Evolutionary conservation across 176 grass and related monocot species (phyloP), one percentile per base, ranked within the genome.

Genomic region (Zoysia japonica): DNA sequence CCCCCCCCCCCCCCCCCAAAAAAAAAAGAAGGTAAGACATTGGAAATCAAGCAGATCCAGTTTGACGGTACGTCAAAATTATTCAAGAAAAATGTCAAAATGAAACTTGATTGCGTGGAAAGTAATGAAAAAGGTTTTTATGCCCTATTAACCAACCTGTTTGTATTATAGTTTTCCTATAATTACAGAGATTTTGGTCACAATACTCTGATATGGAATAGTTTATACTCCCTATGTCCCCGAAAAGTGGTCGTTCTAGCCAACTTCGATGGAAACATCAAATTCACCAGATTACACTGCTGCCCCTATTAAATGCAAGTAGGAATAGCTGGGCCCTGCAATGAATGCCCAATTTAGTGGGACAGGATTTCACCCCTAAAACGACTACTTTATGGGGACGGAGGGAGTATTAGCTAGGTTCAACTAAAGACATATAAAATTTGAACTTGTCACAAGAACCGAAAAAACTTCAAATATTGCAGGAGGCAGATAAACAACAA

Each of bases 141-240:
- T 9, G 36, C 43, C 9, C 64, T 53, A 7, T 1, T 51, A 76
- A 47, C 36, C 14, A 68, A 17, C 39, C 10, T 52, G 1, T 35
- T 74, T 75, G 41, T 52, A 47, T 55, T 64, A 28, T 28, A 85
- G 69, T 70, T 60, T 59, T 72, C 8, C 48, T 76, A 57, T 28
- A 8, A 8, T 15, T 45, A 9, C 15, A 72, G 39, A 82, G 9
- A 49, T 71, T 78, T 61, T 43, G 43, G 50, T 67, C 28, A 19
- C 9, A 56, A 11, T n/a, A 61, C 50, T 61, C 71, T 12, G 44
- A 70, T 50, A 76, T 37, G 36, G 9, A 75, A 83, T 65, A 44
- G 10, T 71, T 42, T 80, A 47, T 7, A 70, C 1, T 28, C 28
- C 28, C 28, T 28, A 28, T 28, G 28, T 28, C 28, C 28, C 28